Evolutionary conservation across 1,284 basidiomycete genomes (phyloP), one percentile per base, ranked within the genome.

Genomic region (Heterobasidion parviporum): DNA sequence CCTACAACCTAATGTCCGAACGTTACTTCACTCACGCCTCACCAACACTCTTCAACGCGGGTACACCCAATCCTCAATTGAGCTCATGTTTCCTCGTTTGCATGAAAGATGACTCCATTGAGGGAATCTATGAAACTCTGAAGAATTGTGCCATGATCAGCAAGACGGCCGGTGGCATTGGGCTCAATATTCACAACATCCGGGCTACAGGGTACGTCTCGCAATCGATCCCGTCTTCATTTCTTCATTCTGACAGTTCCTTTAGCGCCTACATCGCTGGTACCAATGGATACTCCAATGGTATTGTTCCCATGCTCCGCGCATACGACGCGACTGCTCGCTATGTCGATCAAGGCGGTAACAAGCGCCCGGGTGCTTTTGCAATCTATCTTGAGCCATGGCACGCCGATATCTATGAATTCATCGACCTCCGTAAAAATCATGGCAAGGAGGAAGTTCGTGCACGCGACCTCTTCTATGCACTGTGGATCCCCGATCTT

Each of bases 121-220:
- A 99, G 64, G 97, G 96, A 46, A 99, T 99, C 71, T 99, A 99
- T 72, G 95, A 98, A 68, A 99, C 96, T 0, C 81, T 99, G 65
- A 99, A 98, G 80, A 92, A 86, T 59, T 99, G 97, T 69, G 97
- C 97, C 2, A 95, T 98, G 91, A 99, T 99, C 72, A 96, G 93
- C 68, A 99, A 99, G 80, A 97, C 94, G 26, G 97, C 97, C 44
- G 96, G 96, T 65, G 97, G 96, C 63, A 98, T 99, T 67, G 97
- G 97, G 61, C 76, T 99, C 59, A 94, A 81, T 74, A 98, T 99
- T 63, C 95, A 98, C 77, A 91, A 89, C 72, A 98, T 99, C 65
- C 90, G 97, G 55, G 94, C 94, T 32, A 98, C 96, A 58, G 96
- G 96, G 81, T 90, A 66, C 26, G 81, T 64, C 10, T 35, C 49